Evolutionary conservation across 176 grass and related monocot species (phyloP), one percentile per base, ranked within the genome.

Genomic region (Triticum monococcum): DNA sequence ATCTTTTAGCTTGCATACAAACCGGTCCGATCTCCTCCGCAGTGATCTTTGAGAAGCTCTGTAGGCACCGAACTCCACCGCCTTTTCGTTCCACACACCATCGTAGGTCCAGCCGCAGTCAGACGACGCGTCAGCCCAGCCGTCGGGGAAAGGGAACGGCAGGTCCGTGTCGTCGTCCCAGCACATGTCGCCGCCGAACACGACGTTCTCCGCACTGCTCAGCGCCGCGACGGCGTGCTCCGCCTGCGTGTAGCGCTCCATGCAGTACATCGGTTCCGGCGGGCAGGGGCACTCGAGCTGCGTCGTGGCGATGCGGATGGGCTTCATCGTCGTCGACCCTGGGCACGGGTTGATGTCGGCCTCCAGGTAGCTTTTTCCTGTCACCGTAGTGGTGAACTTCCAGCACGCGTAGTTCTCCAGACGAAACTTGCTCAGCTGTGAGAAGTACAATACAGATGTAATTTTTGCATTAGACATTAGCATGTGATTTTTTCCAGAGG

Each of bases 1-100:
- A 63, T 87, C 68, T 1, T 22, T 66, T 28, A 87, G 63, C 77
- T 73, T 90, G 71, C 78, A 83, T 1, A 89, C 41, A 40, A 80
- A 89, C 23, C 74, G 32, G 1, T 84, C 72, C 3, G 24, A 64
- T 3, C 69, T 25, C 60, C 24, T 60, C 32, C 0, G 13, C 33
- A 62, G 0, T 3, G 35, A 83, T 0, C 0, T 1, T 4, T 17
- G 5, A 0, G 5, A 0, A 12, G 45, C 30, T 18, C n/a, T 4
- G 80, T 13, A 20, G 57, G 37, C 57, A 4, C 63, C 5, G 57
- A 77, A 26, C 11, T 3, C 41, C 25, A 0, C 5, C 5, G 14
- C 0, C 20, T 77, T 31, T 2, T 85, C 43, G 83, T 68, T 50
- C 73, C 83, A 78, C 28, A 48, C 0, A 6, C 8, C 61, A 14